These are phyloP conservation scores for Rhizophora apiculata DNA, from an alignment of 345 rosid genomes.

Conservation along the genomic window DNA sequence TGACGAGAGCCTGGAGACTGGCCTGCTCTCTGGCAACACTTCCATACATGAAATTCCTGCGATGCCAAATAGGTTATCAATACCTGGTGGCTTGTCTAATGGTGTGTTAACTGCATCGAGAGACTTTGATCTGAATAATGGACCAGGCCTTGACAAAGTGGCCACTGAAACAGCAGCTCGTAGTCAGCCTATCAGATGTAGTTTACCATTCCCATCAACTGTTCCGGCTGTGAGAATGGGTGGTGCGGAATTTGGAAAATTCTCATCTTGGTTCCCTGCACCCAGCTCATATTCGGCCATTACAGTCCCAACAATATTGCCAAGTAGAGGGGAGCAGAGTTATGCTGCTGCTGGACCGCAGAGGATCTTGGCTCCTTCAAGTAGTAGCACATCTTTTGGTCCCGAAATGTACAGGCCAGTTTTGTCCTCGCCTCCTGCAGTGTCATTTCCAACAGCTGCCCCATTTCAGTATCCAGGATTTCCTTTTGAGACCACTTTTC, in stretches of 20 bases:
- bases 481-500: conserved; percentile 58
- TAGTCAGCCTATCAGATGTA: conserved; percentile 44
- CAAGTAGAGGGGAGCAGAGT: conserved; percentile 67
- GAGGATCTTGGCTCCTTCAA: conserved; percentile 58
- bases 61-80: conserved; percentile 34
- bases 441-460: conserved; percentile 50
- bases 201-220: conserved; percentile 46
- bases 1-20: conserved; percentile 55
- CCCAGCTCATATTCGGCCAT: conserved; percentile 54
- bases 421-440: conserved; percentile 69
- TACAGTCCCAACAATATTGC: conserved; percentile 51
- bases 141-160: conserved; percentile 58
- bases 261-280: conserved; percentile 66
- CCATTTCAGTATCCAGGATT: conserved; percentile 68
- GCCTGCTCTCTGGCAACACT: conserved; percentile 33
- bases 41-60: conserved; percentile 35
- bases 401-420: conserved; percentile 70
- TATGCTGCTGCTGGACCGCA: conserved; percentile 53
- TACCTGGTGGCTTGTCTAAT: conserved; percentile 28
- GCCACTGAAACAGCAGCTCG: conserved; percentile 45
- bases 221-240: conserved; percentile 48
- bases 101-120: conserved; percentile 39
- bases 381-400: conserved; percentile 47
- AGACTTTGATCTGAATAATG: conserved; percentile 91
- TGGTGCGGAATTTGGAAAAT: conserved; percentile 47